Evolutionary conservation across 1,284 basidiomycete genomes (phyloP).

Genomic region (Violaceomyces palustris): DNA sequence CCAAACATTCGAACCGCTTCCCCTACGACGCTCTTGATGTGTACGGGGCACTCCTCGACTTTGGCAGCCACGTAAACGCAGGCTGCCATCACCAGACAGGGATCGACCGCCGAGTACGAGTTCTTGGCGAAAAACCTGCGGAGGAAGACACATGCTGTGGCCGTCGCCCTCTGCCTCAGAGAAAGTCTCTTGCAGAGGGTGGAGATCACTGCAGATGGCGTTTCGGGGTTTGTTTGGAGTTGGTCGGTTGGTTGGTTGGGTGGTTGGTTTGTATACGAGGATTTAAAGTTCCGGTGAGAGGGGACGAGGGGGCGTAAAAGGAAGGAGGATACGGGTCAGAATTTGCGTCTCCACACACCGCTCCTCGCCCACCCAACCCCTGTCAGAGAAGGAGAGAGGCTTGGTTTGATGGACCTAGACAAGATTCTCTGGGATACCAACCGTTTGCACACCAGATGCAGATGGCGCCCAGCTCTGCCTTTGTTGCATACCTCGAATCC

Average conservation of each 20-base stretch:
- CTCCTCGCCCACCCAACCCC: too few relatives aligned
- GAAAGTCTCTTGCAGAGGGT: slow-evolving; percentile 79
- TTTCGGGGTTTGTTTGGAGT: neutral
- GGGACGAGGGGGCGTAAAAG: neutral
- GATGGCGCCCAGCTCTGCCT: slow-evolving; percentile 36
- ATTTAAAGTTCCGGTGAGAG: neutral
- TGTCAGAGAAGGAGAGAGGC: neutral
- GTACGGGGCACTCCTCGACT: slow-evolving; percentile 88
- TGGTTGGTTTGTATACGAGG: neutral
- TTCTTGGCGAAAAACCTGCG: slow-evolving; percentile 71
- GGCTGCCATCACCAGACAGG: slow-evolving; percentile 82
- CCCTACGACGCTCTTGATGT: slow-evolving; percentile 84
- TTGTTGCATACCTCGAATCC: slow-evolving; percentile 36
- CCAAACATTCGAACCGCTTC: slow-evolving; percentile 63
- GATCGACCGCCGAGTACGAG: slow-evolving; percentile 82
- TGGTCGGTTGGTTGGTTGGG: neutral
- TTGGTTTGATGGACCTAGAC: neutral
- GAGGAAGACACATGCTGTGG: slow-evolving; percentile 89
- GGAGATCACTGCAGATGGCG: slow-evolving; percentile 68
- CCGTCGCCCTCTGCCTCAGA: slow-evolving; percentile 81
- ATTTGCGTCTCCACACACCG: neutral
- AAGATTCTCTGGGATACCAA: slow-evolving; percentile 6
- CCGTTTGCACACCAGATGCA: slow-evolving; percentile 44
- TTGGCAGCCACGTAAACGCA: slow-evolving; percentile 95
- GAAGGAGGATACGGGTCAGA: too few relatives aligned